phyloP scores from a whole-genome alignment of 768 basidiomycete species.

The Artomyces pyxidatus region DNA sequence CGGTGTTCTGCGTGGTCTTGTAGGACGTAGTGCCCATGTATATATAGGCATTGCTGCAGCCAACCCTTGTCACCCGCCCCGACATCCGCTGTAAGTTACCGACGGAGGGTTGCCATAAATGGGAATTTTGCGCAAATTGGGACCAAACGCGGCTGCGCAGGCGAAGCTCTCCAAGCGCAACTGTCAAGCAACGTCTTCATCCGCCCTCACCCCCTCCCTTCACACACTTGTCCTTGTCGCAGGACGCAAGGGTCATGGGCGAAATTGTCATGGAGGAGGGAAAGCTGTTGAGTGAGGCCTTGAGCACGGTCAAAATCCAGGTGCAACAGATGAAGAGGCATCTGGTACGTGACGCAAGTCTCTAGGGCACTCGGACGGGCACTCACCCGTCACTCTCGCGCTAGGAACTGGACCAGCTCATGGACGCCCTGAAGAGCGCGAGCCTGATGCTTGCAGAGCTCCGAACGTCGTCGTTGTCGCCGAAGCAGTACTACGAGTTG shows the following conservation, averaged over 20 bases:
- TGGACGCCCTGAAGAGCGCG: constrained; percentile 97
- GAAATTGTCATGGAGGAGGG: constrained; percentile 55
- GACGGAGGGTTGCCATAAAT: no score
- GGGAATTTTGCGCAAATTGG: no score
- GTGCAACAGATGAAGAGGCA: constrained; percentile 93
- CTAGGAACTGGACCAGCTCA: constrained; percentile 91
- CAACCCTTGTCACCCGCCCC: no score
- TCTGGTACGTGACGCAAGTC: constrained; percentile 46
- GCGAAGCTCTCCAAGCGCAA: no score
- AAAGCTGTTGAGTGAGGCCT: constrained; percentile 76
- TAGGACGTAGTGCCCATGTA: no score
- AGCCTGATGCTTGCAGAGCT: constrained; percentile 97
- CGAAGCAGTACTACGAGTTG: constrained; percentile 98
- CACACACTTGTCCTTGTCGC: neutral
- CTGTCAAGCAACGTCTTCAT: no score
- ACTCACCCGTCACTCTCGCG: neutral
- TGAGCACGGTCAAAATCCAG: constrained; percentile 83
- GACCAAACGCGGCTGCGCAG: no score
- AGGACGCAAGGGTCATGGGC: constrained; percentile 4
- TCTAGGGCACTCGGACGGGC: neutral
- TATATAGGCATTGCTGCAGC: no score
- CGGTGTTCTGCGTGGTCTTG: no score
- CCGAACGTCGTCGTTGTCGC: constrained; percentile 84
- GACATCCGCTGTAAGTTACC: no score
- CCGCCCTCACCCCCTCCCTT: no score